phyloP scores from a whole-genome alignment of 148 eudicot species.

The Limonium bicolor region DNA sequence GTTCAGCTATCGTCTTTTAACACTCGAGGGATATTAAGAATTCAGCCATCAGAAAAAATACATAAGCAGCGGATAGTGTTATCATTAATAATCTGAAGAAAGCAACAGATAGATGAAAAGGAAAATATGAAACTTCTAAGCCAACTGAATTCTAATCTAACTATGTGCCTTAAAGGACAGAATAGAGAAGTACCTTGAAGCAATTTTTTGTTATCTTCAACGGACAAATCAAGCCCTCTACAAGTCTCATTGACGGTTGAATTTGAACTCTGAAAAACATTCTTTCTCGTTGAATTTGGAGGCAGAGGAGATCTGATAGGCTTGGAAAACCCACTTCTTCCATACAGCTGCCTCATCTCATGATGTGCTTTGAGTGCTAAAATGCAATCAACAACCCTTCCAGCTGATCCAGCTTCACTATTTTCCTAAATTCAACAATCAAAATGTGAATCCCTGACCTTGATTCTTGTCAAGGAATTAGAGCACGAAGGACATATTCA shows the following conservation, averaged over 20 bases:
- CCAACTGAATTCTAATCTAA: not conserved
- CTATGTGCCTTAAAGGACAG: not conserved
- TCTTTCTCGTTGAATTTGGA: conserved; percentile 35
- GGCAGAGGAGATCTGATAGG: conserved; percentile 52
- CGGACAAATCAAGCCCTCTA: conserved; percentile 39
- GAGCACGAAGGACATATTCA: not conserved
- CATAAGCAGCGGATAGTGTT: too few relatives aligned
- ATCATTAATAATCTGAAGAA: too few relatives aligned
- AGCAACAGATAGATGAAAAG: not conserved
- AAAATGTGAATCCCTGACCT: not conserved
- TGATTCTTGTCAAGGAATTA: not conserved
- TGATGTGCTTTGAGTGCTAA: conserved; percentile 63
- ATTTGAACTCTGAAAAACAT: conserved; percentile 16
- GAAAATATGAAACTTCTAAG: not conserved
- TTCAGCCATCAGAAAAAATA: too few relatives aligned
- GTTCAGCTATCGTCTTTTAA: too few relatives aligned
- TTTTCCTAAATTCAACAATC: conserved; percentile 44
- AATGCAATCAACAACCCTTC: conserved; percentile 73
- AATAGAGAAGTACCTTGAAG: conserved; percentile 41
- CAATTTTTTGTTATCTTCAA: conserved; percentile 14
- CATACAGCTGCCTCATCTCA: conserved; percentile 66
- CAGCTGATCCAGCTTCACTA: conserved; percentile 54
- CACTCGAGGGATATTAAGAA: too few relatives aligned
- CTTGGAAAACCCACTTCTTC: conserved; percentile 55
- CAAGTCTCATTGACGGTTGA: conserved; percentile 16